Conservation (phyloP, 1,284 basidiomycete species). For the Schizopora paradoxa region DNA sequence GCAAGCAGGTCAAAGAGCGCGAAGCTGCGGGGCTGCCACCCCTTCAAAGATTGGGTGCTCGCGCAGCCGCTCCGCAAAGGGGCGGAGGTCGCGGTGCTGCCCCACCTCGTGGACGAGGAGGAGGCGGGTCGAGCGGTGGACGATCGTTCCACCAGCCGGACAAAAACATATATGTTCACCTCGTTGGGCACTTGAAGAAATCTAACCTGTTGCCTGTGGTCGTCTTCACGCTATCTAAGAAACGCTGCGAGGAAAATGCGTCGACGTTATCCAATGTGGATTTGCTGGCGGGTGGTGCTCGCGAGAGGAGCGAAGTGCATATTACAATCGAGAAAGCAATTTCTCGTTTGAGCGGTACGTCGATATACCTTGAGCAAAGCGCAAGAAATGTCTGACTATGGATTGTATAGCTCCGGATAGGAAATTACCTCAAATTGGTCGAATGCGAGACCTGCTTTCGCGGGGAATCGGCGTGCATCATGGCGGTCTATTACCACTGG, state of each 20-base stretch:
- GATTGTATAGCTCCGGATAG: slow-evolving; percentile 65
- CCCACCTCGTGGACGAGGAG: slow-evolving; percentile 40
- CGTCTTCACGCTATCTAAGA: slow-evolving; percentile 97
- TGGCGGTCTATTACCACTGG: slow-evolving; percentile 92
- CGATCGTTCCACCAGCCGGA: slow-evolving; percentile 71
- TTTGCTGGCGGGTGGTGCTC: slow-evolving; percentile 63
- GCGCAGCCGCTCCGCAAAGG: slow-evolving; percentile 63
- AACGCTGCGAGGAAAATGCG: slow-evolving; percentile 95
- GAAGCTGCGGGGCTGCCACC: slow-evolving; percentile 89
- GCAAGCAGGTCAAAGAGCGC: slow-evolving; percentile 97
- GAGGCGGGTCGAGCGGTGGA: slow-evolving; percentile 47
- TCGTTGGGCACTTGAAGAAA: slow-evolving; percentile 85
- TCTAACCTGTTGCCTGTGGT: slow-evolving; percentile 88
- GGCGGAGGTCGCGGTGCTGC: slow-evolving; percentile 47
- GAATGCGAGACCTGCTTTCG: slow-evolving; percentile 87
- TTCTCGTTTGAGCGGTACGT: slow-evolving; percentile 80
- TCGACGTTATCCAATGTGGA: slow-evolving; percentile 85
- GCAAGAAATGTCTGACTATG: slow-evolving; percentile 3
- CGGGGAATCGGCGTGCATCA: slow-evolving; percentile 98
- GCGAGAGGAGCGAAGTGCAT: slow-evolving; percentile 96
- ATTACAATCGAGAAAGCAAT: slow-evolving; percentile 91
- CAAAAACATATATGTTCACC: slow-evolving; percentile 91
- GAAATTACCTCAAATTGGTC: slow-evolving; percentile 89
- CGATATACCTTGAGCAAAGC: slow-evolving; percentile 6
- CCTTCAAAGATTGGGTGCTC: slow-evolving; percentile 73